These are phyloP conservation scores for Apiospora aurea DNA, from an alignment of 2,329 filamentous ascomycete genomes.

Conservation along the genomic window DNA sequence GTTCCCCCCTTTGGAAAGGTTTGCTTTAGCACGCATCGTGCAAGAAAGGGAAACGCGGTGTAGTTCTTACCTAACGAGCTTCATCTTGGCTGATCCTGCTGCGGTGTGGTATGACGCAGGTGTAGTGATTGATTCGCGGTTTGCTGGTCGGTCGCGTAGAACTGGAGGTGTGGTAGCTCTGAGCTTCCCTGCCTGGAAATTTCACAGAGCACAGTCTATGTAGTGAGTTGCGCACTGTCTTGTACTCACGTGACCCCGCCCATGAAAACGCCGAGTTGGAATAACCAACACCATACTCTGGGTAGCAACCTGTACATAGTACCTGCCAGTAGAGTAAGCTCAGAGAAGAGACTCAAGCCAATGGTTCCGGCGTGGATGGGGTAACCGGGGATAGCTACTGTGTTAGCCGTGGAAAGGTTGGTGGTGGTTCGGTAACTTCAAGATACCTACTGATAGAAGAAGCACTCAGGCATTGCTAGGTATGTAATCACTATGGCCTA, in stretches of 20 bases:
- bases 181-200: conserved; percentile 25
- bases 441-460: not conserved
- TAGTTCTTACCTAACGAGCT: conserved; percentile 86
- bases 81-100: conserved; percentile 69
- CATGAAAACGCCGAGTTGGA: not conserved
- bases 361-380: not conserved
- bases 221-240: not conserved
- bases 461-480: not conserved
- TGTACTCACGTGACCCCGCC: conserved; percentile 1
- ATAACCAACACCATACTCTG: not conserved
- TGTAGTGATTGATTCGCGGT: conserved; percentile 23
- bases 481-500: not conserved
- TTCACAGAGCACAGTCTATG: conserved; percentile 4
- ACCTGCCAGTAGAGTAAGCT: not conserved
- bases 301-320: not conserved
- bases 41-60: conserved; percentile 36
- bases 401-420: not conserved
- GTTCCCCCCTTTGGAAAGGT: conserved; percentile 41
- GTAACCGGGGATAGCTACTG: not conserved
- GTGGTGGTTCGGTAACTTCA: not conserved
- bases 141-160: conserved; percentile 27
- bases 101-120: conserved; percentile 18
- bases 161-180: conserved; percentile 29
- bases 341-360: not conserved
- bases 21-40: conserved; percentile 53